Evolutionary conservation across 768 basidiomycete genomes (phyloP).

Genomic region (Boletellus emodensis): DNA sequence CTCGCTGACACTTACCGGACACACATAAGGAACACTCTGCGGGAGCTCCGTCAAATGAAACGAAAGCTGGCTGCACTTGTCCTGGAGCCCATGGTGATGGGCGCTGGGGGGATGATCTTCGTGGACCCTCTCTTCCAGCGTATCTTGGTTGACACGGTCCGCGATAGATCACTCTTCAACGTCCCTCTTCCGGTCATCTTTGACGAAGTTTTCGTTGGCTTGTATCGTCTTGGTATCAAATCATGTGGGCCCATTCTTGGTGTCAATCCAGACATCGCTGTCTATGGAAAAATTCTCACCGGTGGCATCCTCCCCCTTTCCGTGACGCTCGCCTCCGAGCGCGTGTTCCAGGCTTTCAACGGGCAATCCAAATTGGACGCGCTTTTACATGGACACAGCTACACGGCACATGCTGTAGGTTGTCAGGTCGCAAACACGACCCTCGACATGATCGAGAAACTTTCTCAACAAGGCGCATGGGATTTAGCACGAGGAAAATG

Average conservation of each 20-base stretch:
- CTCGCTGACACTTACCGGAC: constrained; percentile 62
- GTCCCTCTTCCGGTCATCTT: constrained; percentile 83
- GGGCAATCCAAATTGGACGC: constrained; percentile 78
- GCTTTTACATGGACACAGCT: constrained; percentile 91
- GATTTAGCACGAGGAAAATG: constrained; percentile 55
- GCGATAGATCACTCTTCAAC: constrained; percentile 39
- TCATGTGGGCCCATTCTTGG: constrained; percentile 65
- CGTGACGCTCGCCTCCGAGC: constrained; percentile 75
- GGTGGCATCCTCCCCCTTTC: constrained; percentile 88
- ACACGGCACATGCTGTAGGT: constrained; percentile 91
- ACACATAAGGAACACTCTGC: constrained; percentile 53
- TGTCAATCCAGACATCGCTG: constrained; percentile 79
- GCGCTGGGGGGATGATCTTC: constrained; percentile 96
- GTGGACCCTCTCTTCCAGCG: constrained; percentile 97
- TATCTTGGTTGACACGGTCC: constrained; percentile 76
- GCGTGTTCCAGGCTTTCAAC: constrained; percentile 77
- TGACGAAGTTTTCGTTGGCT: constrained; percentile 93
- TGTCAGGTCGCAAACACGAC: constrained; percentile 88
- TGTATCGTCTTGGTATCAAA: constrained; percentile 80
- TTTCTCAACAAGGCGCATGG: constrained; percentile 53
- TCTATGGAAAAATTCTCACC: constrained; percentile 90
- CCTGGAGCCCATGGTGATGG: constrained; percentile 89
- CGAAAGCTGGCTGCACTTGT: constrained; percentile 69
- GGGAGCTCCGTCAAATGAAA: constrained; percentile 35
- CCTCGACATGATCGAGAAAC: constrained; percentile 57